Conservation (phyloP, 495 filamentous ascomycete species). For the Collariella sp. region DNA sequence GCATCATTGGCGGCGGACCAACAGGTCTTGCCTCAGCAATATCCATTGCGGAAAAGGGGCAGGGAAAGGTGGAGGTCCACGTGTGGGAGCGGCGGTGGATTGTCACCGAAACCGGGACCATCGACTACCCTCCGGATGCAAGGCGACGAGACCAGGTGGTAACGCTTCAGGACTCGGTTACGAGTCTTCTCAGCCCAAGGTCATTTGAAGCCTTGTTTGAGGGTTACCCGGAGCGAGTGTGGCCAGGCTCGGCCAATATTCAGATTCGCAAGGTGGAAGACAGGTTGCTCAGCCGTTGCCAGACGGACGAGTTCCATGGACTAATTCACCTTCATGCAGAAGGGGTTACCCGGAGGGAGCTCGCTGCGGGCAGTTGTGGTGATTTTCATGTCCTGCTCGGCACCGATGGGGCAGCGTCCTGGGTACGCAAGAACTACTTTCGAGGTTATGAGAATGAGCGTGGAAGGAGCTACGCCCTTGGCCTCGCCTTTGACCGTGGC, state of each 20-base stretch:
- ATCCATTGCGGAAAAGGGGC: slow-evolving; percentile 30
- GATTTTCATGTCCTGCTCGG: slow-evolving; percentile 34
- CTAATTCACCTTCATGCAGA: slow-evolving; percentile 30
- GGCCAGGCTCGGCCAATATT: slow-evolving; percentile 31
- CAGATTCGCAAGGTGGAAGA: slow-evolving; percentile 37
- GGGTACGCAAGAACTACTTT: slow-evolving; percentile 29
- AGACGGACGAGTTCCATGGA: slow-evolving; percentile 25
- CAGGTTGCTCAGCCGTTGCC: slow-evolving; percentile 28
- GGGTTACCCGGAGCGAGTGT: slow-evolving; percentile 25
- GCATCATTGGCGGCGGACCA: slow-evolving; percentile 30
- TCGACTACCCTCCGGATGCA: slow-evolving; percentile 25
- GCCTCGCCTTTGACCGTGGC: slow-evolving; percentile 31
- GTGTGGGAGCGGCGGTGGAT: slow-evolving; percentile 30
- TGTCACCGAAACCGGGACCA: slow-evolving; percentile 6
- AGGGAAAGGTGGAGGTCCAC: slow-evolving; percentile 25
- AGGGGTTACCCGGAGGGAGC: slow-evolving; percentile 25
- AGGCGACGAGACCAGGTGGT: slow-evolving; percentile 29
- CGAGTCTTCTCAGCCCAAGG: slow-evolving; percentile 21
- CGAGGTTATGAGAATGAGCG: slow-evolving; percentile 35
- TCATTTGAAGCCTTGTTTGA: slow-evolving; percentile 25
- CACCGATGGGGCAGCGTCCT: slow-evolving; percentile 31
- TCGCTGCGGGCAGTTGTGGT: slow-evolving; percentile 26
- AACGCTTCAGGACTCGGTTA: slow-evolving; percentile 29
- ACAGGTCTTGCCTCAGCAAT: slow-evolving; percentile 31
- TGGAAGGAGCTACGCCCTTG: slow-evolving; percentile 30